Conservation (phyloP, 306 rosid genomes). For the Rosa persica region DNA sequence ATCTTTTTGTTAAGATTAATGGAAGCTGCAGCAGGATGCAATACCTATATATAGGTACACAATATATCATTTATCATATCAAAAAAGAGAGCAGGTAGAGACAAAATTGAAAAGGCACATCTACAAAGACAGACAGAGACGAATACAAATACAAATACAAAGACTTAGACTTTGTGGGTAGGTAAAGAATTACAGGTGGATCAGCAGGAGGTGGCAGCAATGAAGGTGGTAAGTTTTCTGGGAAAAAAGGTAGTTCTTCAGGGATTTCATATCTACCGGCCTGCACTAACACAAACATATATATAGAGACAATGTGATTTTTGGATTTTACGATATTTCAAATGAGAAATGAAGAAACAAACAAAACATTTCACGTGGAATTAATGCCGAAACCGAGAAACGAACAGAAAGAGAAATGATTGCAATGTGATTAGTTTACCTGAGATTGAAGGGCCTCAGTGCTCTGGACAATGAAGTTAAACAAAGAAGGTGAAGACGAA, state of each 20-base stretch:
- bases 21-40: conserved; percentile 68
- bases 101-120: not conserved
- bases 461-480: conserved; percentile 47
- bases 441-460: conserved; percentile 66
- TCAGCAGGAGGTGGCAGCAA: conserved; percentile 48
- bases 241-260: conserved; percentile 81
- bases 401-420: not conserved
- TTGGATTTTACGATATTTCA: not conserved
- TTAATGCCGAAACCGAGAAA: not conserved
- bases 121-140: not conserved
- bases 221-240: conserved; percentile 49
- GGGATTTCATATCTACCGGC: conserved; percentile 78
- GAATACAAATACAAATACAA: not conserved
- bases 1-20: conserved; percentile 66
- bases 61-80: not conserved
- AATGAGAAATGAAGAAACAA: not conserved
- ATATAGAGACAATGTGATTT: not conserved
- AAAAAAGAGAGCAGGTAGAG: not conserved
- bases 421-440: conserved; percentile 30
- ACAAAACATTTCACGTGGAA: conserved; percentile 19
- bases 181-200: conserved; percentile 44
- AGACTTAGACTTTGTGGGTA: not conserved
- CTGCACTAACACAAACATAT: conserved; percentile 33
- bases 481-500: conserved; percentile 48
- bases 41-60: conserved; percentile 33